A percentile compares a stretch with the other conserved stretches of the same genome.
Evolutionary conservation across 495 filamentous ascomycete species (phyloP).

Genomic region (Tuber umbilicatum): DNA sequence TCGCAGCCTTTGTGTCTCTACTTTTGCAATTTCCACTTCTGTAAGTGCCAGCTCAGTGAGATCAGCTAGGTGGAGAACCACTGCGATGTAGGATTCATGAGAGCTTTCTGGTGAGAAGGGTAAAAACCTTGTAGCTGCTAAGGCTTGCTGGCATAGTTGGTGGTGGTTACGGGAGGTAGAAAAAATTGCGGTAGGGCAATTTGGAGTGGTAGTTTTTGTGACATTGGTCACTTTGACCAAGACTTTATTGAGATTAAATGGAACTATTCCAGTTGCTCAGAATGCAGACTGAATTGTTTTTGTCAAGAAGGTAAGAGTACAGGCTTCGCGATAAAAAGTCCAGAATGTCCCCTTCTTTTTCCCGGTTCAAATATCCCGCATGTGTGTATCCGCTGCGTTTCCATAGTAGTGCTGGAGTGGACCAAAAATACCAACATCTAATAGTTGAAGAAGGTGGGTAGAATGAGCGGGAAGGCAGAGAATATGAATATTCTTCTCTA

Average conservation of each 20-base stretch:
- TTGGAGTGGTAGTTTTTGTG: not conserved
- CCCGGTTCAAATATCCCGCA: conserved; percentile 8
- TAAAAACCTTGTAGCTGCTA: not conserved
- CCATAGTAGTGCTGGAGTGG: conserved; percentile 32
- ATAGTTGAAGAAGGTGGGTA: too few relatives aligned
- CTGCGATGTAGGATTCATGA: not conserved
- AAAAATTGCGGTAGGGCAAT: not conserved
- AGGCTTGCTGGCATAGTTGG: too few relatives aligned
- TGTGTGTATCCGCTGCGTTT: conserved; percentile 7
- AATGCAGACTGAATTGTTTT: conserved; percentile 14
- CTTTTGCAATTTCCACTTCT: conserved; percentile 1
- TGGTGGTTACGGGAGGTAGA: not conserved
- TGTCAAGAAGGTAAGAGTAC: not conserved
- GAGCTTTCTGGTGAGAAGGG: too few relatives aligned
- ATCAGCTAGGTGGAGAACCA: conserved; percentile 11
- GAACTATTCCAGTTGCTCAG: conserved; percentile 6
- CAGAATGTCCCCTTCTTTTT: conserved; percentile 17
- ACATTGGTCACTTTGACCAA: not conserved
- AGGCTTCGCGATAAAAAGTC: conserved; percentile 10
- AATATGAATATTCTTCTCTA: too few relatives aligned
- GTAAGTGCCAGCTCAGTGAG: conserved; percentile 9
- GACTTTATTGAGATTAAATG: conserved; percentile 15
- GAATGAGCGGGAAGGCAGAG: too few relatives aligned
- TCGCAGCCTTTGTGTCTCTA: conserved; percentile 4
- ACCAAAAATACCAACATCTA: too few relatives aligned